Percentiles rank a stretch among this genome's conserved stretches.
phyloP scores from a whole-genome alignment of 257 asterid genomes.

The Phtheirospermum japonicum region DNA sequence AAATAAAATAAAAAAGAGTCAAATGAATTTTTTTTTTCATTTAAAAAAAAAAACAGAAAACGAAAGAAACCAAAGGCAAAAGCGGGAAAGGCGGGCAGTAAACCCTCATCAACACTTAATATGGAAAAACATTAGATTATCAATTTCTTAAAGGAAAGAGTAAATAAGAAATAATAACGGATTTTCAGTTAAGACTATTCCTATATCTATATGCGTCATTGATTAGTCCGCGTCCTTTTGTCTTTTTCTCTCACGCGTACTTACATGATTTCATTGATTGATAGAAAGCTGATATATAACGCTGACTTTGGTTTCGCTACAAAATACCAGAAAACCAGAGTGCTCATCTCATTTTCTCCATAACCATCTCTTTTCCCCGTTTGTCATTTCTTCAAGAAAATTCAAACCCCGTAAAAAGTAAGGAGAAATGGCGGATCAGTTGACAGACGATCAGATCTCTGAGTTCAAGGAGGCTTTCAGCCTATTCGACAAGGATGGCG shows the following conservation, averaged over 20 bases:
- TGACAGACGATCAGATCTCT: constrained; percentile 62
- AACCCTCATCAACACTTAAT: too few species aligned
- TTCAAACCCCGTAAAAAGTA: background rate
- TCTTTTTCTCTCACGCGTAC: constrained; percentile 13
- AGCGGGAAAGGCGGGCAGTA: constrained; percentile 35
- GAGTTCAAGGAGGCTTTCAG: constrained; percentile 69
- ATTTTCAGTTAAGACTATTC: constrained; percentile 4
- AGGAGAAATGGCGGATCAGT: constrained; percentile 21
- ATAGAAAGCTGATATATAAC: constrained; percentile 27
- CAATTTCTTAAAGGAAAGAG: too few species aligned
- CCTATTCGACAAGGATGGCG: constrained; percentile 66
- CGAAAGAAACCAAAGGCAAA: constrained; percentile 32
- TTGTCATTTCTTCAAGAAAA: background rate
- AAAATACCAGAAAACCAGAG: background rate
- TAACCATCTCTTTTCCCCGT: constrained; percentile 1
- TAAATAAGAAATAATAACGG: constrained; percentile 12
- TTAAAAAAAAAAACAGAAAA: too few species aligned
- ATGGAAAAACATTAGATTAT: too few species aligned
- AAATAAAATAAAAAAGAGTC: too few species aligned
- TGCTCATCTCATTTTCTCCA: constrained; percentile 24
- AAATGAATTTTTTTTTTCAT: too few species aligned
- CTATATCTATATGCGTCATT: constrained; percentile 22
- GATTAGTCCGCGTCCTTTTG: constrained; percentile 21
- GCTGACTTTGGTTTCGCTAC: constrained; percentile 25
- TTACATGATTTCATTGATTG: constrained; percentile 14